phyloP scores from a whole-genome alignment of 2,329 filamentous ascomycete species.

The Penicillium italicum region DNA sequence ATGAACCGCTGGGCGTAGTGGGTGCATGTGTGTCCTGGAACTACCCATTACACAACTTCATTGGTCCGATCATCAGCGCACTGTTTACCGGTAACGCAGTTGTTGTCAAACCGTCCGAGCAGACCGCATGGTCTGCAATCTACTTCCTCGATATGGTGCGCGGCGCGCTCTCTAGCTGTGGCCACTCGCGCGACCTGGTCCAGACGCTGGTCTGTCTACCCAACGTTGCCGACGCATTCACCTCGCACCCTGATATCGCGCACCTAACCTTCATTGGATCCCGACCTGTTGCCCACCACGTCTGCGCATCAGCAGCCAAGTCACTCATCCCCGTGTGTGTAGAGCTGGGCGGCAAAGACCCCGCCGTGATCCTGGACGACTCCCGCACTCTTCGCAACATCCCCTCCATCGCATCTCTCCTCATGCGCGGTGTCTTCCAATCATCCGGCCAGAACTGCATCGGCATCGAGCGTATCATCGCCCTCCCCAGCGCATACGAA shows the following conservation, averaged over 20 bases:
- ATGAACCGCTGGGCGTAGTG: conserved; percentile 90
- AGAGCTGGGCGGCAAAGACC: conserved; percentile 93
- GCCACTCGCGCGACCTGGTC: conserved; percentile 75
- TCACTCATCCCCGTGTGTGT: conserved; percentile 82
- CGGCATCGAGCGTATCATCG: conserved; percentile 89
- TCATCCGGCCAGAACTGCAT: conserved; percentile 97
- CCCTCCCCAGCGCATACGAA: conserved; percentile 71
- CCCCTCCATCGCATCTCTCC: conserved; percentile 69
- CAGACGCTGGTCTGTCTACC: conserved; percentile 89
- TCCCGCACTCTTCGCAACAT: conserved; percentile 56
- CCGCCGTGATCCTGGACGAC: conserved; percentile 84
- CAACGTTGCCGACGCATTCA: conserved; percentile 72
- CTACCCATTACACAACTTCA: conserved; percentile 91
- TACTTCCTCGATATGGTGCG: conserved; percentile 80
- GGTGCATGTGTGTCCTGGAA: conserved; percentile 96
- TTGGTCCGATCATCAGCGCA: conserved; percentile 84
- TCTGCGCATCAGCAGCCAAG: conserved; percentile 81
- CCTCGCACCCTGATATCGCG: conserved; percentile 75
- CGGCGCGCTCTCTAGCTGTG: conserved; percentile 75
- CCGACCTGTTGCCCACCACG: conserved; percentile 77
- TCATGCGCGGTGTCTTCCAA: conserved; percentile 92
- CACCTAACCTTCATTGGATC: conserved; percentile 98
- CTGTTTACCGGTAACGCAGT: conserved; percentile 90
- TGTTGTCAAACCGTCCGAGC: conserved; percentile 90
- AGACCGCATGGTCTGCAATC: conserved; percentile 84